Evolutionary conservation across 495 filamentous ascomycete genomes (phyloP).

Genomic region (Filosporella fistucella): DNA sequence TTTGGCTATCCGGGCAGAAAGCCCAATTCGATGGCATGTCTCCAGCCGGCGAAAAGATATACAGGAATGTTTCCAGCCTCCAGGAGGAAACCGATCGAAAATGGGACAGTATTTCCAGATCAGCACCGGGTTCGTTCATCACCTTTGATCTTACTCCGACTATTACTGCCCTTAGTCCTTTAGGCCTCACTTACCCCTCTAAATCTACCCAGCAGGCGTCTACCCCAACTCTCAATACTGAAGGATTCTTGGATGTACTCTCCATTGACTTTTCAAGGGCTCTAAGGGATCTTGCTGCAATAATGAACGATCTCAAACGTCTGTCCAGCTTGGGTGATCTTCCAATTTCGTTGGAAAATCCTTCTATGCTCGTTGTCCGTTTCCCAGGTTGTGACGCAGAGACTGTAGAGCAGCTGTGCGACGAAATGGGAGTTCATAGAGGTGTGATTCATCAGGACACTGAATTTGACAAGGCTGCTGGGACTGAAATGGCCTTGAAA

Average conservation of each 20-base stretch:
- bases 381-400: conserved; percentile 88
- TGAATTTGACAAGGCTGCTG: conserved; percentile 58
- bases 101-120: conserved; percentile 47
- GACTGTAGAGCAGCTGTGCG: conserved; percentile 77
- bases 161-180: conserved; percentile 72
- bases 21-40: conserved; percentile 74
- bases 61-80: conserved; percentile 60
- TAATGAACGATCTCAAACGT: conserved; percentile 76
- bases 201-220: conserved; percentile 11
- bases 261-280: conserved; percentile 86
- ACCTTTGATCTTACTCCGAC: conserved; percentile 86
- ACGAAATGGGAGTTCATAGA: conserved; percentile 75
- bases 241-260: conserved; percentile 77
- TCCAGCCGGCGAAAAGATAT: conserved; percentile 69
- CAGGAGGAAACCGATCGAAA: conserved; percentile 66
- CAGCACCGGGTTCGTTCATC: conserved; percentile 69
- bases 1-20: conserved; percentile 83
- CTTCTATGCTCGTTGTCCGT: conserved; percentile 64
- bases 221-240: conserved; percentile 60
- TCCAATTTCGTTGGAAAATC: conserved; percentile 64
- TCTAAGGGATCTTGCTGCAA: conserved; percentile 73
- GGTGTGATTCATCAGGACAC: conserved; percentile 78
- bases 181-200: conserved; percentile 30
- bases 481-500: conserved; percentile 66
- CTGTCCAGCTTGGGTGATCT: conserved; percentile 76